Evolutionary conservation across 176 grass and related monocot species (phyloP).

Genomic region (Urochloa ruziziensis): DNA sequence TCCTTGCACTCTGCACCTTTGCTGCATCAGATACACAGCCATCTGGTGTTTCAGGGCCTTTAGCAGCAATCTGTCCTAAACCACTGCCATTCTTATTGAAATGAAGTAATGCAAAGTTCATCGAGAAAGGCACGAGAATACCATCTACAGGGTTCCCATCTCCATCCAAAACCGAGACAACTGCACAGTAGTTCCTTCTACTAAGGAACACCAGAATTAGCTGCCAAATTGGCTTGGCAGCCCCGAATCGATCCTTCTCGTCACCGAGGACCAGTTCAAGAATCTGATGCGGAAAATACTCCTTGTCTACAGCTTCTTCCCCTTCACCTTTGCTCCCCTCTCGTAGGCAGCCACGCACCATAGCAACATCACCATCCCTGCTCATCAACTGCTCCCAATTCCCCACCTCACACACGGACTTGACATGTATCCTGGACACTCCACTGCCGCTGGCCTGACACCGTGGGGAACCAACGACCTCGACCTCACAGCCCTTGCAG

Average conservation of each 20-base stretch:
- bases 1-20: constrained; percentile 47
- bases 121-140: constrained; percentile 69
- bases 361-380: constrained; percentile 36
- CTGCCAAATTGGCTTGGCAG: constrained; percentile 80
- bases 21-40: constrained; percentile 8
- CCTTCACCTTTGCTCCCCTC: constrained; percentile 28
- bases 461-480: constrained; percentile 24
- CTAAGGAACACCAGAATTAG: constrained; percentile 80
- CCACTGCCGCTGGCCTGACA: not conserved
- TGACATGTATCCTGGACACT: constrained; percentile 56
- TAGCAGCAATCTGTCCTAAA: constrained; percentile 24
- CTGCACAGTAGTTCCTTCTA: constrained; percentile 52
- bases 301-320: constrained; percentile 30
- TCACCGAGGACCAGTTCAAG: constrained; percentile 50
- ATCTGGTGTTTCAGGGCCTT: not conserved
- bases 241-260: constrained; percentile 38
- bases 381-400: constrained; percentile 29
- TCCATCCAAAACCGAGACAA: constrained; percentile 50
- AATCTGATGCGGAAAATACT: constrained; percentile 64
- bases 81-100: constrained; percentile 37
- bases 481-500: constrained; percentile 57
- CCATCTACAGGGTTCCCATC: constrained; percentile 54
- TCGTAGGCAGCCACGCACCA: constrained; percentile 46
- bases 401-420: constrained; percentile 44
- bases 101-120: constrained; percentile 67